Conservation (phyloP, 306 rosid genomes). For the Quillaja saponaria region DNA sequence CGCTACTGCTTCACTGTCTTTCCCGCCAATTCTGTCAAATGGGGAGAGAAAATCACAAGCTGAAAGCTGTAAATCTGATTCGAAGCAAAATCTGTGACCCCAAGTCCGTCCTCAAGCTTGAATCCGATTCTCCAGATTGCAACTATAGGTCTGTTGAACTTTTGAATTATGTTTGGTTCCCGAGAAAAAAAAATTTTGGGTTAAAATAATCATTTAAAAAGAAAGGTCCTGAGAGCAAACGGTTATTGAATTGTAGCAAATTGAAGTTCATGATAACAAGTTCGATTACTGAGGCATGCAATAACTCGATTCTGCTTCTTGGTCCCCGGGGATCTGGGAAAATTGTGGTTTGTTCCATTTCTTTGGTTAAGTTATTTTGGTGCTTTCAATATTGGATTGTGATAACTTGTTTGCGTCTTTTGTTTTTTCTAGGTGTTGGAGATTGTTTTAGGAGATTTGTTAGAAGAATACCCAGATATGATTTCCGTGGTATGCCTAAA, state of each 20-base stretch:
- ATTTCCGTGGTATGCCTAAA: constrained; percentile 65
- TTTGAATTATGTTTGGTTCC: constrained; percentile 21
- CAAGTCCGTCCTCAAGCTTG: constrained; percentile 48
- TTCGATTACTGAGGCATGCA: constrained; percentile 84
- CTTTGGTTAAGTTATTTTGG: not conserved
- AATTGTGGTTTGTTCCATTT: constrained; percentile 50
- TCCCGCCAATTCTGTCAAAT: no score
- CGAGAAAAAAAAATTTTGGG: not conserved
- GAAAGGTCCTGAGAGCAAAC: not conserved
- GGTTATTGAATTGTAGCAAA: constrained; percentile 50
- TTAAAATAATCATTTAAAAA: not conserved
- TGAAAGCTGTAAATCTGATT: constrained; percentile 54
- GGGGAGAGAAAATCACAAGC: constrained; percentile 49
- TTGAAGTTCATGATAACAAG: constrained; percentile 75
- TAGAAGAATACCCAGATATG: constrained; percentile 60
- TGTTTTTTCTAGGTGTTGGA: constrained; percentile 66
- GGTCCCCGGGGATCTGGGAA: constrained; percentile 95
- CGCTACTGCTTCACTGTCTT: no score
- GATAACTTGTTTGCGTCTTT: not conserved
- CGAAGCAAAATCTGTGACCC: constrained; percentile 66
- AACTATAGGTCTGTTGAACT: constrained; percentile 51
- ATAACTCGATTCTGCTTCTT: constrained; percentile 83
- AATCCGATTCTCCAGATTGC: constrained; percentile 50
- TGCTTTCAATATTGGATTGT: constrained; percentile 1
- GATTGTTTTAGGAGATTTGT: constrained; percentile 69